These are phyloP conservation scores for Botrytis aclada DNA, from an alignment of 2,329 filamentous ascomycete species.

Conservation along the genomic window DNA sequence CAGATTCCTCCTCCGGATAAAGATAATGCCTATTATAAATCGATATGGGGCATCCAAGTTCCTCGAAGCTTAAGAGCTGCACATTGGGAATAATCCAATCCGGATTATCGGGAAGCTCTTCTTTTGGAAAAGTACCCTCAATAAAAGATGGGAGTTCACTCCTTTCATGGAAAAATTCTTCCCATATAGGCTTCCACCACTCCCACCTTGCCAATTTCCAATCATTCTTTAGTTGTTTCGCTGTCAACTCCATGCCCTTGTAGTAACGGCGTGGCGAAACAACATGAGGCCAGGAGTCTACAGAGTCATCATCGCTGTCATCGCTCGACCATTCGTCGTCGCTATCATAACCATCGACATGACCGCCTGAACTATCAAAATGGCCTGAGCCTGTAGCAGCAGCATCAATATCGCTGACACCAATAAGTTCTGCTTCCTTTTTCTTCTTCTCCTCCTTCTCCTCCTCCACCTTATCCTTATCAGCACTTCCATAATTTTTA, in stretches of 20 bases:
- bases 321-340: background rate
- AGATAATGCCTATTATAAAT: background rate
- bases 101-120: background rate
- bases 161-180: background rate
- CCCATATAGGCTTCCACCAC: background rate
- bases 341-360: no score
- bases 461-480: background rate
- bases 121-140: background rate
- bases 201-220: background rate
- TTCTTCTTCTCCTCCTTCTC: no score
- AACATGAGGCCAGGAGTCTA: fast-evolving
- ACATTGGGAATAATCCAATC: background rate
- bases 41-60: background rate
- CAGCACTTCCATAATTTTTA: background rate
- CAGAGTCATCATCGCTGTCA: background rate
- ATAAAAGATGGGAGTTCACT: background rate
- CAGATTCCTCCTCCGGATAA: background rate
- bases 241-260: background rate
- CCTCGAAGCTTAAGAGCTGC: background rate
- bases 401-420: background rate
- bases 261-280: background rate
- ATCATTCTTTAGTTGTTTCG: background rate
- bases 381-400: no score
- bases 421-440: background rate
- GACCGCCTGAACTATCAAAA: no score